These are phyloP conservation scores for Cylindrotheca fusiformis DNA, from an alignment of 108 stramenopile genomes.

Conservation along the genomic window DNA sequence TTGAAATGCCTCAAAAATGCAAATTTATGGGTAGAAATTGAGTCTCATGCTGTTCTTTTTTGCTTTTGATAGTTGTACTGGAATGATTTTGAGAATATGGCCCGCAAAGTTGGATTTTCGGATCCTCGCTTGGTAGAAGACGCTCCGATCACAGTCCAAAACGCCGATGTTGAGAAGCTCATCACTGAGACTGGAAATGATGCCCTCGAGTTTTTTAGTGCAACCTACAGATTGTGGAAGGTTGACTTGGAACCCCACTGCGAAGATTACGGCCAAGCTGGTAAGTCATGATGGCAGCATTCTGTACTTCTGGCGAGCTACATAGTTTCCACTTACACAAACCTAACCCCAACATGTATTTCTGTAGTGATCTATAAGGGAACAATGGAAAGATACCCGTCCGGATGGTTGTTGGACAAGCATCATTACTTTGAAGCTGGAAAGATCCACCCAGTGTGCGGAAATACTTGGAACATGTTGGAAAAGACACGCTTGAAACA, in stretches of 20 bases:
- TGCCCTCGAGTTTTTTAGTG: slow-evolving; percentile 88
- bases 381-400: slow-evolving; percentile 77
- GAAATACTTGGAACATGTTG: slow-evolving; percentile 94
- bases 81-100: slow-evolving; percentile 92
- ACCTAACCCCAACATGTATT: too few relatives aligned
- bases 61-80: too few relatives aligned
- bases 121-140: slow-evolving; percentile 93
- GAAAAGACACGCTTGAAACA: slow-evolving; percentile 71
- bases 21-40: too few relatives aligned
- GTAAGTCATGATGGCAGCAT: too few relatives aligned
- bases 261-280: slow-evolving; percentile 97
- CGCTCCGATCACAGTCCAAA: slow-evolving; percentile 85
- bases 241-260: slow-evolving; percentile 86
- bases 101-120: slow-evolving; percentile 80
- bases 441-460: slow-evolving; percentile 91
- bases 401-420: slow-evolving; percentile 88
- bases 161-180: slow-evolving; percentile 64
- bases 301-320: too few relatives aligned
- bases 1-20: too few relatives aligned
- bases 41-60: too few relatives aligned
- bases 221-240: slow-evolving; percentile 94
- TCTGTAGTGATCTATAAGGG: slow-evolving; percentile 98
- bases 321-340: too few relatives aligned
- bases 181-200: slow-evolving; percentile 70
- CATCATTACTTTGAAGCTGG: slow-evolving; percentile 91